phyloP scores from a whole-genome alignment of 163 green algal genomes.

The Chlorella variabilis region DNA sequence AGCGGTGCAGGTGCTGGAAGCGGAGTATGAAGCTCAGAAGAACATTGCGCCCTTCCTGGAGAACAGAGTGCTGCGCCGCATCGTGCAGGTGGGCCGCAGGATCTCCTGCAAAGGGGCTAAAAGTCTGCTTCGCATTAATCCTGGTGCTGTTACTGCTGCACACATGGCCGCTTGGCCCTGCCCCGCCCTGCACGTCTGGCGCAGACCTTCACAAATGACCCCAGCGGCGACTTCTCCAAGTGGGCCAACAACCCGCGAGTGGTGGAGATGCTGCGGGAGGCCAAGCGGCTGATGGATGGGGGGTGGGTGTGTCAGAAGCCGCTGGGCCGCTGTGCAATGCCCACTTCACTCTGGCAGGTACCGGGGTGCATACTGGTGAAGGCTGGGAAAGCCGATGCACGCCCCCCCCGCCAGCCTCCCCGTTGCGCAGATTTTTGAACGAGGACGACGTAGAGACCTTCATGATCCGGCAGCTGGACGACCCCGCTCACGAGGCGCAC shows the following conservation, averaged over 20 bases:
- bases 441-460: conserved; percentile 64
- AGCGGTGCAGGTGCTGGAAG: conserved; percentile 58
- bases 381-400: too few relatives aligned
- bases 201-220: conserved; percentile 71
- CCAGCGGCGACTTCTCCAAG: conserved; percentile 65
- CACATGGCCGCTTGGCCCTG: too few relatives aligned
- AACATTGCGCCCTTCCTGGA: conserved; percentile 70
- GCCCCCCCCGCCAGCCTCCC: too few relatives aligned
- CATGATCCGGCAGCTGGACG: conserved; percentile 57
- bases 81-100: conserved; percentile 52
- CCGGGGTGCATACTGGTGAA: conserved; percentile 16
- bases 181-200: too few relatives aligned
- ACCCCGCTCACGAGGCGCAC: conserved; percentile 43
- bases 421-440: background rate
- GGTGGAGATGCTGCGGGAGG: conserved; percentile 70
- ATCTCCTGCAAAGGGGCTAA: too few relatives aligned
- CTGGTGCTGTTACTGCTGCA: too few relatives aligned
- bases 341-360: too few relatives aligned
- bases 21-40: conserved; percentile 63
- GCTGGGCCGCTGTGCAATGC: too few relatives aligned
- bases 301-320: conserved; percentile 46
- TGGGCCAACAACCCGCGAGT: conserved; percentile 78
- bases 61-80: conserved; percentile 59
- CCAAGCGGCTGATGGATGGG: conserved; percentile 63
- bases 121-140: too few relatives aligned